phyloP scores from a whole-genome alignment of 1,139 yeast species.

The Yamadazyma sp. region DNA sequence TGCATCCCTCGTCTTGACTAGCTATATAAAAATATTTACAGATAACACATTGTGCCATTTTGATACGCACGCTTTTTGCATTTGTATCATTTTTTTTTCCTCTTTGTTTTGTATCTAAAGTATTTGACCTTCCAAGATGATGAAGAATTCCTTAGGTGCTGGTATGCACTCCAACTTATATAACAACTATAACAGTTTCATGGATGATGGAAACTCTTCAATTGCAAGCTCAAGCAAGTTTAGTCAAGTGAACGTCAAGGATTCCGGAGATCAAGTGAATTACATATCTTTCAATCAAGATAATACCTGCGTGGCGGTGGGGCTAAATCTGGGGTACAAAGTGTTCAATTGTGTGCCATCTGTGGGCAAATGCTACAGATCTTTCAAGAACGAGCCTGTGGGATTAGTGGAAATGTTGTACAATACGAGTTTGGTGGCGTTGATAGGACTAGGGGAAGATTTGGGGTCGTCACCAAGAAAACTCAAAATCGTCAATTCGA shows the following conservation, averaged over 20 bases:
- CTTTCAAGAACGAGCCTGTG: conserved; percentile 51
- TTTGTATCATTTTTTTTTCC: neutral
- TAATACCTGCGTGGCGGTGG: conserved; percentile 82
- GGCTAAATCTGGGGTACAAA: conserved; percentile 73
- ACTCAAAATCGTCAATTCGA: conserved; percentile 79
- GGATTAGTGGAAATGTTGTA: conserved; percentile 89
- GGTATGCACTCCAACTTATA: conserved; percentile 18
- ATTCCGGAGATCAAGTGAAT: conserved; percentile 36
- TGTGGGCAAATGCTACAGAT: conserved; percentile 74
- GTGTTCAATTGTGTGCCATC: conserved; percentile 84
- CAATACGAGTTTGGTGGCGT: conserved; percentile 81
- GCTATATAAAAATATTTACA: no score
- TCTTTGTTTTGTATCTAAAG: neutral
- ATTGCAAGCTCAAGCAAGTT: conserved; percentile 15
- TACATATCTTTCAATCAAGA: conserved; percentile 87
- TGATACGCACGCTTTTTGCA: neutral
- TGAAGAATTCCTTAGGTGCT: conserved; percentile 18
- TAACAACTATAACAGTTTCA: conserved; percentile 8
- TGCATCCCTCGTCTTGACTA: neutral
- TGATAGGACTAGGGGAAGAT: conserved; percentile 86
- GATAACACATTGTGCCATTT: neutral
- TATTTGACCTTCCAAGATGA: conserved; percentile 9
- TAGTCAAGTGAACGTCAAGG: conserved; percentile 11
- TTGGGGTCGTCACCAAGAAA: conserved; percentile 79
- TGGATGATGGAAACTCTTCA: conserved; percentile 16